These are phyloP conservation scores for Westerdykella sp. DNA, from an alignment of 2,329 filamentous ascomycete species.

Conservation along the genomic window DNA sequence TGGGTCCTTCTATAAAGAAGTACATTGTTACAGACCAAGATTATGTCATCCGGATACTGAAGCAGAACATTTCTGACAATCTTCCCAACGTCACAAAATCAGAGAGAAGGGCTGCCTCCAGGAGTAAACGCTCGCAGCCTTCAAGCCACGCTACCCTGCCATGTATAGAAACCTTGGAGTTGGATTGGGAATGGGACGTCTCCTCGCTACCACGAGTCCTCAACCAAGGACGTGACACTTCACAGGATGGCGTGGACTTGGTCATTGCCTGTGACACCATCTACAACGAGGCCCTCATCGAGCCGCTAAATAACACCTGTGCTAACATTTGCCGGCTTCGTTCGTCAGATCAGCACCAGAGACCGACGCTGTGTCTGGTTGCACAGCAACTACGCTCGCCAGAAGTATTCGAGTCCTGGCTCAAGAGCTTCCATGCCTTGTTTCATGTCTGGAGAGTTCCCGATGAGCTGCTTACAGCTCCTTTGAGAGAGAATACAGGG, in stretches of 20 bases:
- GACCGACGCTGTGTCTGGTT: conserved; percentile 67
- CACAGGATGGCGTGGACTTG: conserved; percentile 52
- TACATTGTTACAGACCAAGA: conserved; percentile 84
- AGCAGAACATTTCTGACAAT: conserved; percentile 68
- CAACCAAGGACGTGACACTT: conserved; percentile 29
- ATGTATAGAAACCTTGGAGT: conserved; percentile 50
- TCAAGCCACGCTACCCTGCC: not conserved
- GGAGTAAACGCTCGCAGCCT: not conserved
- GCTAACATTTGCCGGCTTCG: conserved; percentile 64
- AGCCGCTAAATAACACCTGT: conserved; percentile 76
- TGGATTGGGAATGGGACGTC: conserved; percentile 76
- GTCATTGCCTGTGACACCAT: conserved; percentile 89
- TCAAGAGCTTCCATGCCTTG: conserved; percentile 56
- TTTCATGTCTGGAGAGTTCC: conserved; percentile 76
- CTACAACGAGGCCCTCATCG: conserved; percentile 83
- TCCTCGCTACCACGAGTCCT: conserved; percentile 46
- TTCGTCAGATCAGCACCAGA: conserved; percentile 4
- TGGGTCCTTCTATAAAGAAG: conserved; percentile 54
- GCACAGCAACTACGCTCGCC: conserved; percentile 84
- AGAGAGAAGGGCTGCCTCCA: not conserved
- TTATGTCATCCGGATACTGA: conserved; percentile 73
- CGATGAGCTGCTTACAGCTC: conserved; percentile 54
- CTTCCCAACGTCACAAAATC: conserved; percentile 3
- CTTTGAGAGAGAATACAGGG: conserved; percentile 59
- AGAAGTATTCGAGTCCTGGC: conserved; percentile 79